Percentiles rank a stretch among this genome's conserved stretches.
These are phyloP conservation scores for Ceratobasidium theobromae DNA, from an alignment of 1,284 basidiomycete genomes.

Conservation along the genomic window DNA sequence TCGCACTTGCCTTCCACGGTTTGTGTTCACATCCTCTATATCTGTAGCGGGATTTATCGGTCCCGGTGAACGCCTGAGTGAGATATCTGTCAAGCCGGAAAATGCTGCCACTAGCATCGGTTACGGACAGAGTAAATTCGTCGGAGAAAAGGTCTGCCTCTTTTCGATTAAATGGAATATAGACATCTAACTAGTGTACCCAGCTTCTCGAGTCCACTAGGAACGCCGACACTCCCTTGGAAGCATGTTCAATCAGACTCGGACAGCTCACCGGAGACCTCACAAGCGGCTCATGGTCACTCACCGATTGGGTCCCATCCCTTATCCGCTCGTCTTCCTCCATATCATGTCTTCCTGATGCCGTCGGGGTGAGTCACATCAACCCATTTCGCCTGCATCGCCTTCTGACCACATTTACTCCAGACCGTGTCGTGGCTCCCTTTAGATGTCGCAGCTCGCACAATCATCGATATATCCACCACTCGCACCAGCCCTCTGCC, in stretches of 20 bases:
- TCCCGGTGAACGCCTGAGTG: neutral
- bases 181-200: too few relatives aligned
- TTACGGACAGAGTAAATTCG: constrained; percentile 30
- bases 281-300: constrained; percentile 30
- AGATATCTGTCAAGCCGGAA: constrained; percentile 13
- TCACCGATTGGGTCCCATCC: too few relatives aligned
- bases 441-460: too few relatives aligned
- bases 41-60: constrained; percentile 1
- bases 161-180: neutral
- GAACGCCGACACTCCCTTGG: neutral
- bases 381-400: neutral
- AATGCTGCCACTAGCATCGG: constrained; percentile 6
- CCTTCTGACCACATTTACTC: neutral
- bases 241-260: constrained; percentile 9
- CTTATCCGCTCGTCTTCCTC: constrained; percentile 11
- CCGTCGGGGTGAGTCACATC: neutral
- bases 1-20: constrained; percentile 3
- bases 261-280: constrained; percentile 30
- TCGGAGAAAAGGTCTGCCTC: too few relatives aligned
- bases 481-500: neutral
- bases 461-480: constrained; percentile 39
- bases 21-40: constrained; percentile 32
- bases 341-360: neutral
- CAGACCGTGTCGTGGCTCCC: constrained; percentile 35
- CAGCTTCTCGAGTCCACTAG: constrained; percentile 2